These are phyloP conservation scores for Lentinula aciculospora DNA, from an alignment of 768 basidiomycete species.

Conservation along the genomic window DNA sequence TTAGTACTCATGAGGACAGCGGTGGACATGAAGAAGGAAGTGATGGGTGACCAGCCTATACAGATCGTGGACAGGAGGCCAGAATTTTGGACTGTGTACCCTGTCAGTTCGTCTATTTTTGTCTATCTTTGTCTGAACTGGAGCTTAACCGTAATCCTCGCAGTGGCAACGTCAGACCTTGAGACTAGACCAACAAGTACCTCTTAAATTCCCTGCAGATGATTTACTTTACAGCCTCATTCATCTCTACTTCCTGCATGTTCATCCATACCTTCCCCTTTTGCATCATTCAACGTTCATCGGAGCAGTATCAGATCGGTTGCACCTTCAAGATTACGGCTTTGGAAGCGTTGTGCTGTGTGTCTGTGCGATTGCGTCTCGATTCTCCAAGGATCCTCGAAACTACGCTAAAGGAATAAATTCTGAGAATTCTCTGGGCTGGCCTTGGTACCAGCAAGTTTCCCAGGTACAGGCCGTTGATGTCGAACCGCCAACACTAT, in stretches of 20 bases:
- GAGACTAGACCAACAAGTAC: neutral
- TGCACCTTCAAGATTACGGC: neutral
- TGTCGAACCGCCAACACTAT: constrained; percentile 42
- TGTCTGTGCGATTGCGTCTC: constrained; percentile 45
- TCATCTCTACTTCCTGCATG: constrained; percentile 39
- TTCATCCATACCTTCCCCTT: constrained; percentile 37
- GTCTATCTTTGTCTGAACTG: neutral
- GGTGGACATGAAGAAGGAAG: constrained; percentile 34
- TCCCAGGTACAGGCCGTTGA: constrained; percentile 44
- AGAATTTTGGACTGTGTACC: constrained; percentile 12
- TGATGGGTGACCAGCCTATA: constrained; percentile 17
- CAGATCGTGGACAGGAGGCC: constrained; percentile 1
- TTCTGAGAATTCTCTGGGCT: constrained; percentile 18
- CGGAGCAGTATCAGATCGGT: constrained; percentile 18
- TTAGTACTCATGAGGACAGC: constrained; percentile 41
- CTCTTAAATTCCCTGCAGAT: constrained; percentile 22
- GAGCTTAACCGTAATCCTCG: neutral
- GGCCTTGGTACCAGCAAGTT: constrained; percentile 31
- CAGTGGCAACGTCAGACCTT: neutral
- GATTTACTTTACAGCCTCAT: constrained; percentile 36
- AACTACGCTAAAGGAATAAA: constrained; percentile 19
- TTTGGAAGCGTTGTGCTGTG: constrained; percentile 43
- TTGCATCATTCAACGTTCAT: constrained; percentile 49
- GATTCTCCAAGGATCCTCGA: constrained; percentile 35
- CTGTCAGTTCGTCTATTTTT: constrained; percentile 24